Evolutionary conservation across 306 rosid species (phyloP).

Genomic region (Inga oerstediana): DNA sequence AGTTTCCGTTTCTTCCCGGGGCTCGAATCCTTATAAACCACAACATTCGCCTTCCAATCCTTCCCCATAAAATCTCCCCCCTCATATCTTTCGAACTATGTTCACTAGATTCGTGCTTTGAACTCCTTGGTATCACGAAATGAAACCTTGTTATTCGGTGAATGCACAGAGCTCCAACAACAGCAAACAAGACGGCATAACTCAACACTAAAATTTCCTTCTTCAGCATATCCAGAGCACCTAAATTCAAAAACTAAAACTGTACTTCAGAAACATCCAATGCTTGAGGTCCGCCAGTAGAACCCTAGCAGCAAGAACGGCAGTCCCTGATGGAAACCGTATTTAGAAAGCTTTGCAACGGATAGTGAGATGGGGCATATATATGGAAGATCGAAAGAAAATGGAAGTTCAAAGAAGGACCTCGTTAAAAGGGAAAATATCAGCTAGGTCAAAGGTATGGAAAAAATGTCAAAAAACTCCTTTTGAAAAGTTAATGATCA

Average conservation of each 20-base stretch:
- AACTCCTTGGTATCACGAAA: constrained; percentile 83
- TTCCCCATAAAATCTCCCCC: constrained; percentile 64
- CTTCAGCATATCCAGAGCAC: not conserved
- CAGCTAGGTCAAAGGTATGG: too few species aligned
- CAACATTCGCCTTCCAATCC: constrained; percentile 72
- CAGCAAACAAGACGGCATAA: not conserved
- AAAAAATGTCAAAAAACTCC: too few species aligned
- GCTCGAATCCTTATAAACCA: constrained; percentile 55
- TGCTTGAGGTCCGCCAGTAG: constrained; percentile 27
- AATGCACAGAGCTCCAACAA: constrained; percentile 1
- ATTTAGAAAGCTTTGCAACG: not conserved
- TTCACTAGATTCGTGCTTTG: constrained; percentile 89
- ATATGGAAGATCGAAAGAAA: too few species aligned
- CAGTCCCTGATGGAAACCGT: not conserved
- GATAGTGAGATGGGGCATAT: not conserved
- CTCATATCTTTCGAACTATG: constrained; percentile 74
- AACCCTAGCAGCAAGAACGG: constrained; percentile 44
- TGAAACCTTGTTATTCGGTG: constrained; percentile 34
- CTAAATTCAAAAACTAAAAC: constrained; percentile 34
- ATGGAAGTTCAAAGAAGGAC: too few species aligned
- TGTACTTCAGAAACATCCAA: constrained; percentile 27
- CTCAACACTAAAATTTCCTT: constrained; percentile 23
- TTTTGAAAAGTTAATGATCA: too few species aligned
- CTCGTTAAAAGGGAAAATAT: too few species aligned
- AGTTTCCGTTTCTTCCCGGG: constrained; percentile 76